Base-by-base conservation (phyloP, 257 asterid genomes). In the Knoxia roxburghii region DNA sequence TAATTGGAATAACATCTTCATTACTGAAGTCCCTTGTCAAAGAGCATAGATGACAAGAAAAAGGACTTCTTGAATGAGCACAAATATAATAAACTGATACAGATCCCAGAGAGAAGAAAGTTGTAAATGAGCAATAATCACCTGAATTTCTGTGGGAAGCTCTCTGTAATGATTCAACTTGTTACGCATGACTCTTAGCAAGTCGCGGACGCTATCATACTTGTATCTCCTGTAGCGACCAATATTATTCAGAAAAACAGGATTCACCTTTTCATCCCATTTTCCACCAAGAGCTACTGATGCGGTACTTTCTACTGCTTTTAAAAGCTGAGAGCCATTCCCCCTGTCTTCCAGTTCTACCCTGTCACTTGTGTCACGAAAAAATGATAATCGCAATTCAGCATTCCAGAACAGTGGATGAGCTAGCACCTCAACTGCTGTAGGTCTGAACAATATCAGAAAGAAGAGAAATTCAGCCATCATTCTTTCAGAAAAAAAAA, bases 401-500 rank as follows among this genome's bases (percentile, higher is more conserved):
- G 95, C 82, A 73, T 75, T 84, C 99, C 99, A 93, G 72, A 93
- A 90, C 72, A 93, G 79, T 70, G 99, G 99, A 82, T 90, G 97
- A 73, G 64, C 74, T 57, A 90, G 86, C 74, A 93, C 95, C 69
- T 84, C 88, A 21, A 46, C 21, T 20, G 95, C 97, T 82, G 68
- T 90, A 61, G 96, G 97, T 83, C 99, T 93, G 77, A 46, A 24
- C 40, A 54, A 61, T 40, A 65, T 1, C 51, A 51, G 69, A 27
- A 64, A 51, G 9, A 57, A 30, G 39, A 61, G 26, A n/a, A 18
- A 65, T 30, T 29, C 23, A 49, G 49, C 11, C 27, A 11, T 8
- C 49, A 11, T 8, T 29, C 0, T 27, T 4, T n/a, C 23, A n/a
- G 37, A 30, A 45, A 12, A 10, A 45, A 12, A 10, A 56, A 43